Base-by-base conservation (phyloP, 2,329 filamentous ascomycete genomes). In the Thielaviopsis populi region DNA sequence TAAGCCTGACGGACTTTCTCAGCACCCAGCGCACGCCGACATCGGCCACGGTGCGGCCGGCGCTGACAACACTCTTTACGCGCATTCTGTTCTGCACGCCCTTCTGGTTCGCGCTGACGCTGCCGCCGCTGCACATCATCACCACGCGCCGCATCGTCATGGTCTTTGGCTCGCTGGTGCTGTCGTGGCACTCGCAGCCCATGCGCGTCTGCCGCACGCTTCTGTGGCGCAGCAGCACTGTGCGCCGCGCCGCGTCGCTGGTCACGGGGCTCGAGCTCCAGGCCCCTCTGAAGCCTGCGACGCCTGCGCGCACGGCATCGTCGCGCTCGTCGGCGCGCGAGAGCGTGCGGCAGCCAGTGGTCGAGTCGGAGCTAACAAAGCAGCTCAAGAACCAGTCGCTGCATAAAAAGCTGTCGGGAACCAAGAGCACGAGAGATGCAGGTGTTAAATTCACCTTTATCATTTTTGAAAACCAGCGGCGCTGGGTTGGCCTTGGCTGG, bases 371-470 rank as follows among this genome's bases (percentile, higher is more conserved):
- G 69, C 75, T 78, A 5, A 77, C 77, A 48, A 79, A 75, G 68
- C 78, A 75, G 10, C 72, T 77, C 30, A 66, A 66, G 41, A 72
- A 72, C 30, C 70, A 72, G 42, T 70, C 71, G 22, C 27, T 65
- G n/a, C 56, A 65, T 40, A 19, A 60, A 2, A 63, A 60, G 41
- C 24, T 60, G 22, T 43, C 61, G 6, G 54, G 53, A 2, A 11
- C 27, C 8, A 63, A 63, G 11, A 42, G 37, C 13, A 43, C 74
- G n/a, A 80, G 79, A 66, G 86, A 87, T 3, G 83, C 90, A 0
- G 91, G 91, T 1, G 89, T 99, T 15, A 88, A 91, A 54, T 99
- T 99, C 71, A 99, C 94, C 0, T 99, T 99, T 68, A 91, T 94
- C 59, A 80, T 99, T 1, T 97, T 91, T 70, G 94, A 99, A 73